Conservation (phyloP, 305 asterid species). For the Rubia peregrina region DNA sequence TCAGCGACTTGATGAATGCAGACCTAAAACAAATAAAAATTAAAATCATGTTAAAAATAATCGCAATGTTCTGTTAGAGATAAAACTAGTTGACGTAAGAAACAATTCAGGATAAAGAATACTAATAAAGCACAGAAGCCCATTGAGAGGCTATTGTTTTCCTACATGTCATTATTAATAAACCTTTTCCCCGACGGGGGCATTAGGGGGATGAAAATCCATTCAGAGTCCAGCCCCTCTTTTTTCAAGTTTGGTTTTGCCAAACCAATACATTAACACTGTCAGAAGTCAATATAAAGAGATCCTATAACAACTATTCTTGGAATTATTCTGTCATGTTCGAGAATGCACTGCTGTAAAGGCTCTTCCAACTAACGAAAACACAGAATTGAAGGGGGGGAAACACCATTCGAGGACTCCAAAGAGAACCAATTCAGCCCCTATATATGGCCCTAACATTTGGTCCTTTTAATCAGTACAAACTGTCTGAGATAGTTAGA, state of each 20-base stretch:
- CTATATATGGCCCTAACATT: background rate
- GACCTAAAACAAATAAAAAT: too few relatives aligned
- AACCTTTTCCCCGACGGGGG: background rate
- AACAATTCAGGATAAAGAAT: slow-evolving; percentile 17
- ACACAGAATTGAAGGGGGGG: too few relatives aligned
- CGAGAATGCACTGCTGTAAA: too few relatives aligned
- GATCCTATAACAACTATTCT: background rate
- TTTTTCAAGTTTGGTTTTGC: slow-evolving; percentile 13
- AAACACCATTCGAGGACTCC: too few relatives aligned
- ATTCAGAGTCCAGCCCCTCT: slow-evolving; percentile 5
- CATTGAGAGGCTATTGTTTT: slow-evolving; percentile 4
- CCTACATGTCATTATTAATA: background rate
- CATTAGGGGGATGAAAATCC: slow-evolving; percentile 5
- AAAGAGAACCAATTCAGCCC: background rate
- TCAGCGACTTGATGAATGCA: too few relatives aligned
- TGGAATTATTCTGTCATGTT: background rate
- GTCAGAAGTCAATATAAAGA: slow-evolving; percentile 9
- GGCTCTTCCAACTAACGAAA: background rate
- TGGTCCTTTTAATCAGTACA: background rate
- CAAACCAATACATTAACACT: slow-evolving; percentile 1
- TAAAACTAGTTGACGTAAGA: too few relatives aligned
- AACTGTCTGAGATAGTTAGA: background rate
- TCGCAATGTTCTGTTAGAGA: too few relatives aligned
- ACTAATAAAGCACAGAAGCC: slow-evolving; percentile 16
- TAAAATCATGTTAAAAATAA: too few relatives aligned